phyloP scores from a whole-genome alignment of 1,284 basidiomycete genomes.

The Ceratobasidium sp. region DNA sequence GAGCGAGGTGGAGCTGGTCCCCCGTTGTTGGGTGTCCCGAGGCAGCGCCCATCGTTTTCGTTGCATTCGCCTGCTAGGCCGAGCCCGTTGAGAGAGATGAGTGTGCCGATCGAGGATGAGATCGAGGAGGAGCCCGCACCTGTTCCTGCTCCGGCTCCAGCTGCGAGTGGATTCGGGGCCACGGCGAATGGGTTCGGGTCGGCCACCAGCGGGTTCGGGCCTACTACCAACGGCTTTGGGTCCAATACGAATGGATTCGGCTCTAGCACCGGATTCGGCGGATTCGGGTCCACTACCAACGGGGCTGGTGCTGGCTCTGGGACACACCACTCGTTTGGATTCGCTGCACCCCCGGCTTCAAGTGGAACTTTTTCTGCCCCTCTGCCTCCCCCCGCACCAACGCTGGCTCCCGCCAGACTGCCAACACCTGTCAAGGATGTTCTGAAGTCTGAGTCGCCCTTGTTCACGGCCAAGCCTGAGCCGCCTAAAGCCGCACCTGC shows the following conservation, averaged over 20 bases:
- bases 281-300: slow-evolving; percentile 24
- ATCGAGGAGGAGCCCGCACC: slow-evolving; percentile 2
- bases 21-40: slow-evolving; percentile 23
- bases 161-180: background rate
- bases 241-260: slow-evolving; percentile 3
- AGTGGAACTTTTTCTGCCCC: slow-evolving; percentile 26
- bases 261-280: slow-evolving; percentile 26
- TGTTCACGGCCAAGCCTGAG: slow-evolving; percentile 9
- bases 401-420: slow-evolving; percentile 14
- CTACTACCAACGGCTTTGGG: slow-evolving; percentile 13
- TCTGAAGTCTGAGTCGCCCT: slow-evolving; percentile 7
- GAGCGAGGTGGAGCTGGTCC: background rate
- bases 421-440: slow-evolving; percentile 11
- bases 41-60: slow-evolving; percentile 30
- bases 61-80: slow-evolving; percentile 35
- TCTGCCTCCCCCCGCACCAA: slow-evolving; percentile 22
- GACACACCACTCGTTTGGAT: slow-evolving; percentile 26
- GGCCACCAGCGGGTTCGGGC: slow-evolving; percentile 1
- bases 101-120: slow-evolving; percentile 39
- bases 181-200: slow-evolving; percentile 1
- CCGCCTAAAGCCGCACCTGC: background rate
- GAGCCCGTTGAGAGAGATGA: slow-evolving; percentile 35
- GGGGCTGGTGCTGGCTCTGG: background rate
- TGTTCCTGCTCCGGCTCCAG: background rate
- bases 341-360: background rate